Conservation (phyloP, 2,329 filamentous ascomycete genomes). For the Colletotrichum sojae region DNA sequence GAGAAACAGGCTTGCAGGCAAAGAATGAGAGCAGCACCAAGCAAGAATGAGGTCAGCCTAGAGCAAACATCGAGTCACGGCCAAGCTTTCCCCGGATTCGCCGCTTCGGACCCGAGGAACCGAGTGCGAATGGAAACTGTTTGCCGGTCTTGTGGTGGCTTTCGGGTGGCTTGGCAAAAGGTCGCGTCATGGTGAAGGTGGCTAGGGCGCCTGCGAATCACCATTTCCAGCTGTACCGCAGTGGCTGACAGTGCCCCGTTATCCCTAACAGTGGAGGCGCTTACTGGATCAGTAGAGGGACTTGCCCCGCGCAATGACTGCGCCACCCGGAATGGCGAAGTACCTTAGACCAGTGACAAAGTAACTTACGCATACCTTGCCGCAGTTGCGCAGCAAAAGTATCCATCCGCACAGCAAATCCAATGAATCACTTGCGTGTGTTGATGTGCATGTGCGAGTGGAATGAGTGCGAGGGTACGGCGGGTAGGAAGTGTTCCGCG, state of each 20-base stretch:
- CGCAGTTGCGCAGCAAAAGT: too few relatives aligned
- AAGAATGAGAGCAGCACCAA: neutral
- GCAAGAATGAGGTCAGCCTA: neutral
- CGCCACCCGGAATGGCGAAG: conserved; percentile 31
- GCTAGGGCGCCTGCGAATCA: conserved; percentile 18
- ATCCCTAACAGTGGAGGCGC: too few relatives aligned
- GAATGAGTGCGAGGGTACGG: conserved; percentile 6
- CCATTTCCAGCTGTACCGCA: conserved; percentile 10
- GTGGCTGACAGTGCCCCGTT: conserved; percentile 30
- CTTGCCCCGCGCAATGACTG: conserved; percentile 30
- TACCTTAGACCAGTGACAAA: neutral
- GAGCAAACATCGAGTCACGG: neutral
- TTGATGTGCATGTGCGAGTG: too few relatives aligned
- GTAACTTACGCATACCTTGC: too few relatives aligned
- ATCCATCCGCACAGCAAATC: too few relatives aligned
- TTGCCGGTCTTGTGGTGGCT: neutral
- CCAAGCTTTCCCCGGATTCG: neutral
- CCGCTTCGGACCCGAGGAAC: neutral
- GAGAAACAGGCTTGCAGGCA: too few relatives aligned
- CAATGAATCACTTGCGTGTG: too few relatives aligned
- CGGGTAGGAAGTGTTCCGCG: conserved; percentile 1
- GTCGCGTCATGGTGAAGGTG: conserved; percentile 31
- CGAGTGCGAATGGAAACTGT: conserved; percentile 18
- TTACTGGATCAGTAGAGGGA: neutral
- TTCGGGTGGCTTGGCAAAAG: neutral